Base-by-base conservation (phyloP, 148 eudicot genomes). In the Bassia scoparia region DNA sequence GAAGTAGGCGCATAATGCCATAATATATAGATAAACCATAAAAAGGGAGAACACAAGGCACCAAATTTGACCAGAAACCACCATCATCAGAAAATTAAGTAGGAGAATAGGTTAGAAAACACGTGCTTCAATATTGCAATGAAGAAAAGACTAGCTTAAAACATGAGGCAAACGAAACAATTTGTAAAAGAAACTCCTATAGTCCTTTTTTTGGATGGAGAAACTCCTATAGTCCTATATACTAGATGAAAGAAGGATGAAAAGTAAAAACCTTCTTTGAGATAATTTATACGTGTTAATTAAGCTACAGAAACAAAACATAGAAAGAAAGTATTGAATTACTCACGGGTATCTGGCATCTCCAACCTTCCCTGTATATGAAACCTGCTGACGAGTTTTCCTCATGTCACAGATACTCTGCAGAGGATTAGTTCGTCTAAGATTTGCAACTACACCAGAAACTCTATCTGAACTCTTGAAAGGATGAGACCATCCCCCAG, bases 341-440 rank as follows among this genome's bases (percentile, higher is more conserved):
- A 83, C 98, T 88, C 83, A 95, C 98, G 98, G 98, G 89, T 95
- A 95, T 95, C 98, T 77, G 26, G 97, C 98, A 83, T 91, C 98
- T 27, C 98, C 98, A 74, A 85, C 97, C 78, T 86, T 91, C 50
- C 98, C 98, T 0, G 98, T 86, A 81, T 93, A 93, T 7, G 79
- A 49, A 70, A 93, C 98, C 69, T 89, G 95, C 69, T 89, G 97
- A 24, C 98, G 97, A 21, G 90, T 84, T 81, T 85, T 91, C 75
- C 98, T 87, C 96, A 95, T 85, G 80, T 95, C 98, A 84, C 90
- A 81, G 5, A 54, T 83, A 23, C 83, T 75, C 71, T 95, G 98
- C 81, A 95, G 78, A 1, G 98, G 97, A 76, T 95, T 95, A 54
- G 97, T 89, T 62, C 98, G 84, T 74, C 98, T 82, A 17, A 95